Base-by-base conservation (phyloP, 768 basidiomycete species). In the Phylloporus arenicola region DNA sequence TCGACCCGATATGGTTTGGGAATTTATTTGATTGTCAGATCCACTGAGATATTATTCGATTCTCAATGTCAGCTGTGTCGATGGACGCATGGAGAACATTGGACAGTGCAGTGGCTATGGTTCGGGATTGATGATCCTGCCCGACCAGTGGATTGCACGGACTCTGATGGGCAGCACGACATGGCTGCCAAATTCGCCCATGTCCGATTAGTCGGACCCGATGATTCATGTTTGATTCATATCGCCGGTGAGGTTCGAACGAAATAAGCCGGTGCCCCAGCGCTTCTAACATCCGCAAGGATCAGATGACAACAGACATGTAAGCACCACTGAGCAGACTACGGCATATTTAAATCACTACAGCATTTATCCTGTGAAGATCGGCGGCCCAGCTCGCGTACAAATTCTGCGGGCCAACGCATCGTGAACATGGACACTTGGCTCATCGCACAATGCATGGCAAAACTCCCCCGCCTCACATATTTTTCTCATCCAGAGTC, bases 401-500 rank as follows among this genome's bases (percentile, higher is more conserved):
- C 47, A 33, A 43, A 47, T 19, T 39, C 42, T 24, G 30, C 33
- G 33, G 22, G 30, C 9, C 3, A 2, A 43, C 34, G 10, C 31
- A n/a, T 37, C 47, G 12, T 31, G 2, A 19, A 10, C 35, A 58
- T 48, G 53, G 40, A 48, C 12, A 19, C 47, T 25, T 55, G 57
- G 52, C 40, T 51, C 37, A 39, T 59, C 29, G 49, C 47, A 8
- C 48, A 48, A 12, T 55, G 53, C 44, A 59, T 59, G 43, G 49
- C 34, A 16, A 55, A 49, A 33, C 40, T 58, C 19, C 57, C 43
- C 17, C 29, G 6, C n/a, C 1, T 14, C 25, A 57, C 45, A 3
- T 50, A 47, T n/a, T 48, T 58, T 25, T 57, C 57, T 34, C 51
- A 58, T 43, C 51, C 45, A 29, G 48, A 57, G 22, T 27, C 39